A percentile compares a stretch with the other conserved stretches of the same genome.
phyloP scores from a whole-genome alignment of 1,284 basidiomycete species.

The Ustanciosporium gigantosporum region DNA sequence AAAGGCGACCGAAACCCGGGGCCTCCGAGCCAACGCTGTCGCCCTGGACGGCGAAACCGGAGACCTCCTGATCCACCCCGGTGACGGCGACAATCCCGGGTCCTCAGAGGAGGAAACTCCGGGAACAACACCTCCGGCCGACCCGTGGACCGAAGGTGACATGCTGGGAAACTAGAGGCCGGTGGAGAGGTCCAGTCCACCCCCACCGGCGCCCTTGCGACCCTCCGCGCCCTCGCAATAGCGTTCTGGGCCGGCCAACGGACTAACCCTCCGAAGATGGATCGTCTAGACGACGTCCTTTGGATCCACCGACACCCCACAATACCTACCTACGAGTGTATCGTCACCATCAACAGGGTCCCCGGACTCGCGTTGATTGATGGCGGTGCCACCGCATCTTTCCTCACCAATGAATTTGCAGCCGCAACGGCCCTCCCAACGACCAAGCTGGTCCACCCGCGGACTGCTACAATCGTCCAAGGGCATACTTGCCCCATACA shows the following conservation, averaged over 20 bases:
- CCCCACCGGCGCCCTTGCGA: not conserved
- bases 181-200: not conserved
- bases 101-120: not conserved
- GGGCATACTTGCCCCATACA: not conserved
- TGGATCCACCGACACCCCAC: not conserved
- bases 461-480: not conserved
- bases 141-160: too few species aligned
- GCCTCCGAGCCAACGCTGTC: not conserved
- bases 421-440: not conserved
- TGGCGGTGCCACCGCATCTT: not conserved
- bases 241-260: not conserved
- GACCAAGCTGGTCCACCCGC: not conserved
- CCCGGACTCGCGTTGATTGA: not conserved
- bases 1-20: not conserved
- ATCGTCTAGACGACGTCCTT: not conserved
- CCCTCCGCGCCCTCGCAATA: not conserved
- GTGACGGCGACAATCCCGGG: too few species aligned
- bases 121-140: too few species aligned
- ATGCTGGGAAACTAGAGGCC: not conserved
- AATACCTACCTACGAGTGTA: not conserved
- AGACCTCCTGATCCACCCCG: not conserved
- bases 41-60: not conserved
- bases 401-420: not conserved
- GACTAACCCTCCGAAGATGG: not conserved
- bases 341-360: not conserved